phyloP scores from a whole-genome alignment of 805 yeast species.

The Ogataea parapolymorpha region DNA sequence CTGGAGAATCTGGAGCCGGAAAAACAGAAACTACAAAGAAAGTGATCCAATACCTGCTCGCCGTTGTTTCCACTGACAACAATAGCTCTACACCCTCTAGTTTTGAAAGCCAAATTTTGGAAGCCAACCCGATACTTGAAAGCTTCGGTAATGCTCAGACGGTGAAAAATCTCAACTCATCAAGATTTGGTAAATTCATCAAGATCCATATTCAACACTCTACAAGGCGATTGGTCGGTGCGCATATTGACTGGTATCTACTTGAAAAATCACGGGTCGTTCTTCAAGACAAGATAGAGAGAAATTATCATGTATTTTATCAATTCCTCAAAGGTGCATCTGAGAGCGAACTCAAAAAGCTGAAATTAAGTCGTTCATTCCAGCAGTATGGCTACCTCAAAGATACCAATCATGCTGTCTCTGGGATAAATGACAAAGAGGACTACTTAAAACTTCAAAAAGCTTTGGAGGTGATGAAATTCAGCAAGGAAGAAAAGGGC shows the following conservation, averaged over 20 bases:
- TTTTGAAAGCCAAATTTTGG: constrained; percentile 81
- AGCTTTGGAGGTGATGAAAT: constrained; percentile 75
- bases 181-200: constrained; percentile 95
- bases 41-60: constrained; percentile 86
- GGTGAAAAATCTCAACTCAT: constrained; percentile 87
- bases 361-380: constrained; percentile 39
- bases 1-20: constrained; percentile 99
- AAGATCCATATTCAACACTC: constrained; percentile 67
- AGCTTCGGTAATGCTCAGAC: constrained; percentile 98
- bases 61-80: constrained; percentile 47
- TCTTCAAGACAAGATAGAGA: constrained; percentile 66
- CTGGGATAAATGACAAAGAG: constrained; percentile 69
- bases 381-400: constrained; percentile 58
- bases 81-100: constrained; percentile 32
- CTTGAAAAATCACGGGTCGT: constrained; percentile 92
- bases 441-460: constrained; percentile 62
- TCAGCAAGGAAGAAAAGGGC: constrained; percentile 49
- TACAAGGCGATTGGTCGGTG: constrained; percentile 71
- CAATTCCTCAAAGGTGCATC: constrained; percentile 73
- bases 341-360: constrained; percentile 42
- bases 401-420: constrained; percentile 51
- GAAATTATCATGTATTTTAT: constrained; percentile 93
- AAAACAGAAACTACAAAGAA: constrained; percentile 96
- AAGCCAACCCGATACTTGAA: constrained; percentile 94
- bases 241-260: constrained; percentile 91